Evolutionary conservation across 192 early-diverging fungal genomes (phyloP).

Genomic region (Pecoramyces ruminantium): DNA sequence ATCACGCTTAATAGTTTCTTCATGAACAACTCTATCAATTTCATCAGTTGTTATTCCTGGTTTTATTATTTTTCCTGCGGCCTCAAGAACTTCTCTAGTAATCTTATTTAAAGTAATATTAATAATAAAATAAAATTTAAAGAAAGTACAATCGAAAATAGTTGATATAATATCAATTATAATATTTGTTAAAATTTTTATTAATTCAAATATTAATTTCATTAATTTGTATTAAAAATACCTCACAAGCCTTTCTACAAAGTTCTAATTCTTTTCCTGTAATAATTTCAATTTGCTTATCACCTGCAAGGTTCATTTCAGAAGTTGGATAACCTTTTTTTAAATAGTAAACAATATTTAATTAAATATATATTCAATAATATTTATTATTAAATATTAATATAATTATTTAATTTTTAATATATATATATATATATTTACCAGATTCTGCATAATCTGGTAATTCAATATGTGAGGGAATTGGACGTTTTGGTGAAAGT

Average conservation of each 20-base stretch:
- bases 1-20: slow-evolving; percentile 77
- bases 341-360: too few species aligned
- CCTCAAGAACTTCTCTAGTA: slow-evolving; percentile 79
- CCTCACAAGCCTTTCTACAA: slow-evolving; percentile 16
- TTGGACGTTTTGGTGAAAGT: slow-evolving; percentile 42
- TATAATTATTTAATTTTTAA: too few species aligned
- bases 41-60: slow-evolving; percentile 87
- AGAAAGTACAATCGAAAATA: too few species aligned
- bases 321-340: slow-evolving; percentile 45
- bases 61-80: slow-evolving; percentile 55
- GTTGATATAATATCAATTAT: too few species aligned
- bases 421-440: too few species aligned
- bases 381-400: too few species aligned
- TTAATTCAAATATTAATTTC: too few species aligned
- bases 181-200: too few species aligned
- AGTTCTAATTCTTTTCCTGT: slow-evolving; percentile 55
- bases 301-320: slow-evolving; percentile 55
- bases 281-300: slow-evolving; percentile 49
- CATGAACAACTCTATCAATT: slow-evolving; percentile 89
- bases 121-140: too few species aligned
- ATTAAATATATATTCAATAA: too few species aligned
- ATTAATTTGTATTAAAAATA: too few species aligned
- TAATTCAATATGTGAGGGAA: slow-evolving; percentile 43
- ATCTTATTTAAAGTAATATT: slow-evolving; percentile 26
- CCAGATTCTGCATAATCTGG: slow-evolving; percentile 54